Evolutionary conservation across 352 stramenopile species (phyloP).

Genomic region (Aphanomyces astaci): DNA sequence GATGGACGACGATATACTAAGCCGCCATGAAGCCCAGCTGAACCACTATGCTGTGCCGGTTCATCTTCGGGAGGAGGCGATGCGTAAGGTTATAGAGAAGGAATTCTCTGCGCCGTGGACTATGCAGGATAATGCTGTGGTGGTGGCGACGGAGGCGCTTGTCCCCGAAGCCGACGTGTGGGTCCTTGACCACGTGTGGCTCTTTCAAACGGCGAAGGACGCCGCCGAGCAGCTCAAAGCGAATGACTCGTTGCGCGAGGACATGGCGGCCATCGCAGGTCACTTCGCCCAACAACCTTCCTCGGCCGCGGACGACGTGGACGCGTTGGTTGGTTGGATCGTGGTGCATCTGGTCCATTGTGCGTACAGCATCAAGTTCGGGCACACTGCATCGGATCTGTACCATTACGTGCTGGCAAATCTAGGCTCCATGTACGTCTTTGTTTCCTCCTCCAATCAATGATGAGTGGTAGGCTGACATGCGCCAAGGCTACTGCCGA

Average conservation of each 20-base stretch:
- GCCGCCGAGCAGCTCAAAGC: constrained; percentile 34
- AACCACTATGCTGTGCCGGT: constrained; percentile 34
- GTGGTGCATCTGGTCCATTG: constrained; percentile 38
- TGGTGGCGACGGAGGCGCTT: constrained; percentile 25
- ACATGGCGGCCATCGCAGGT: constrained; percentile 23
- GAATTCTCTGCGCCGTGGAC: constrained; percentile 20
- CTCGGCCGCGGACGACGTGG: neutral
- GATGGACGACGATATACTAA: constrained; percentile 22
- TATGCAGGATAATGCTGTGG: constrained; percentile 25
- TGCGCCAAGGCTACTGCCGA: constrained; percentile 27
- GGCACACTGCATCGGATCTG: constrained; percentile 34
- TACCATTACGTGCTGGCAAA: constrained; percentile 47
- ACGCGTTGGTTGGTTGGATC: constrained; percentile 23
- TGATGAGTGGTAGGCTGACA: constrained; percentile 28
- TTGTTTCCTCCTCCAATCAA: neutral
- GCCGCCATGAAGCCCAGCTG: constrained; percentile 36
- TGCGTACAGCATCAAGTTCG: constrained; percentile 45
- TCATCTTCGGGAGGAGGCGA: constrained; percentile 31
- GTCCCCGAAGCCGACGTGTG: constrained; percentile 24
- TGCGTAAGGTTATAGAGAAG: constrained; percentile 30
- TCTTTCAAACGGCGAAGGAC: constrained; percentile 35
- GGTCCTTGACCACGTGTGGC: constrained; percentile 31
- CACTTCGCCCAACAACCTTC: neutral
- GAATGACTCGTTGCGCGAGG: constrained; percentile 23
- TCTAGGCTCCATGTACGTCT: constrained; percentile 27